A percentile compares a stretch with the other conserved stretches of the same genome.
These are phyloP conservation scores for Schizochytrium sp. DNA, from an alignment of 108 stramenopile species.

Conservation along the genomic window DNA sequence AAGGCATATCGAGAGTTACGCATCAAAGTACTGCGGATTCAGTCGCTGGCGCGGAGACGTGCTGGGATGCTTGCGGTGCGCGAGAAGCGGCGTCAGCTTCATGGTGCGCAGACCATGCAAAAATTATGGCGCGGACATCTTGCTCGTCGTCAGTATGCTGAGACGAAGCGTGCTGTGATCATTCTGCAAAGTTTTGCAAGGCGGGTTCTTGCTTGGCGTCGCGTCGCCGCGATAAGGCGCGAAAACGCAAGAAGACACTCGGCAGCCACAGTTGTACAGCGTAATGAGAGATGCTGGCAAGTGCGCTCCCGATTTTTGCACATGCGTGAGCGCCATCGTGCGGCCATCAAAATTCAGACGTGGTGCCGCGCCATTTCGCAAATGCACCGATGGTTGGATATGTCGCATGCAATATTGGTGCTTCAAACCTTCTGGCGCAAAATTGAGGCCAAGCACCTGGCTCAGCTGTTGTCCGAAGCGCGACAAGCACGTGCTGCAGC, in stretches of 20 bases:
- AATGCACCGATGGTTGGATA: too few relatives aligned
- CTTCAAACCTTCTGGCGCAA: background rate
- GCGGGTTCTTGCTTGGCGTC: background rate
- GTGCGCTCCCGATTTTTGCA: too few relatives aligned
- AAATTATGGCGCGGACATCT: background rate
- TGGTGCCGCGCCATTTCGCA: too few relatives aligned
- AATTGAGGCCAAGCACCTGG: background rate
- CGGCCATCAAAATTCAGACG: too few relatives aligned
- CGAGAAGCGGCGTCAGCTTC: too few relatives aligned
- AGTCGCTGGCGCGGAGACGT: background rate
- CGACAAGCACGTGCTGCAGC: background rate
- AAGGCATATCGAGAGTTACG: too few relatives aligned
- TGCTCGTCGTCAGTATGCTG: background rate
- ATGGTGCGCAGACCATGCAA: background rate
- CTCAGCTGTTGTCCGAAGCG: background rate
- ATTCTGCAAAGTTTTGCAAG: background rate
- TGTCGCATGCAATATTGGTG: background rate
- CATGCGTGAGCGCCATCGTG: too few relatives aligned
- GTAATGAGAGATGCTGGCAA: too few relatives aligned
- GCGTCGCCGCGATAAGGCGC: background rate
- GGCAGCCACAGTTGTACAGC: too few relatives aligned
- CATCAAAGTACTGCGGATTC: background rate
- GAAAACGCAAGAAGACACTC: too few relatives aligned
- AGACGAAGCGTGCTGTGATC: background rate
- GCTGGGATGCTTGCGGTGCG: background rate